A percentile compares a stretch with the other conserved stretches of the same genome.
Conservation (phyloP, 179 eudicot genomes). For the Heliamphora pulchella region DNA sequence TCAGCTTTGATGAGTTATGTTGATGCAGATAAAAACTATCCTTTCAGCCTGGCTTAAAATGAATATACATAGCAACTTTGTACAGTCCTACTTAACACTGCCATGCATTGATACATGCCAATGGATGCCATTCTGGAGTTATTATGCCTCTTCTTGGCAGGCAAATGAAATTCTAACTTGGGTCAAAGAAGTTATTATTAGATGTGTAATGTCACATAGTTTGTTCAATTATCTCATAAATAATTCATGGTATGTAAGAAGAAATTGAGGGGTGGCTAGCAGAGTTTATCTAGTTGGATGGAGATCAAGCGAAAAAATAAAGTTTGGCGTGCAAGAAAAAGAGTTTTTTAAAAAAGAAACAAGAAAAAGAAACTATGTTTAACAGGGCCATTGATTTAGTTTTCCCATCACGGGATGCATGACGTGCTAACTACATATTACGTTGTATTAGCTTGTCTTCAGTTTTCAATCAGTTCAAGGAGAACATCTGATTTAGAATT, state of each 20-base stretch:
- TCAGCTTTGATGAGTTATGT: not conserved
- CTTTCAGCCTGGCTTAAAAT: not conserved
- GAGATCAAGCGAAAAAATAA: not conserved
- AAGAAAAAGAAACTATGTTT: not conserved
- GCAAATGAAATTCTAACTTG: not conserved
- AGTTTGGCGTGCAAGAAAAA: not conserved
- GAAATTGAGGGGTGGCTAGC: not conserved
- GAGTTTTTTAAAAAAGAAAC: not conserved
- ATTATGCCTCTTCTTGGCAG: not conserved
- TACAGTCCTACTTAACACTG: not conserved
- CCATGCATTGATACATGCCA: not conserved
- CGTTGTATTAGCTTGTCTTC: slow-evolving; percentile 5
- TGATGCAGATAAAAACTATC: not conserved
- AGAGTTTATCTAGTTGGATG: not conserved
- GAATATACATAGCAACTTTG: not conserved
- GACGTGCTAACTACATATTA: not conserved
- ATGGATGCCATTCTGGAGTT: too few relatives aligned
- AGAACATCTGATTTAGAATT: not conserved
- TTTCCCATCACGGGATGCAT: not conserved
- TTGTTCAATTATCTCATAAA: not conserved
- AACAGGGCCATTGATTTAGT: not conserved
- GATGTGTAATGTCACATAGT: not conserved
- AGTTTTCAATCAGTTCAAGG: not conserved
- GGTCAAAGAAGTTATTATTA: not conserved
- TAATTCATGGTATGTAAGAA: not conserved